Evolutionary conservation across 352 stramenopile species (phyloP), one percentile per base, ranked within the genome.

Genomic region (Pseudoperonospora humuli): DNA sequence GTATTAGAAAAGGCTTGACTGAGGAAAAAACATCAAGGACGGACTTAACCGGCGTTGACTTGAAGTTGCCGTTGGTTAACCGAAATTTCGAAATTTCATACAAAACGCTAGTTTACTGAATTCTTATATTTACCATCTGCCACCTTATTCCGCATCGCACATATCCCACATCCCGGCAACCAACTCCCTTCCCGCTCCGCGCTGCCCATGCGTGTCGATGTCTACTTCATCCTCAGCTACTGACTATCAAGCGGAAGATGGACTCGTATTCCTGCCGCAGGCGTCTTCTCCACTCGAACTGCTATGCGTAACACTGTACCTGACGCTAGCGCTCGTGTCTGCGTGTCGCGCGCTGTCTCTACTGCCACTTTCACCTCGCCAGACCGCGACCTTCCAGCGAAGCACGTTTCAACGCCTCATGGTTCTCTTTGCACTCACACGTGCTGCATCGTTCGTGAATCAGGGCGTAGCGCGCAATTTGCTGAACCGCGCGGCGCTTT

Each of bases 351-450:
- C 64, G 19, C 39, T 80, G 8, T 71, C 56, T 11, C 26, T 65
- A 19, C 24, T 67, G 0, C 61, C 68, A 13, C 49, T 36, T 38
- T 64, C 60, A 15, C n/a, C 28, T 5, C 28, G 11, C 18, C 54
- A 56, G 7, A 20, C 61, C 14, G 48, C 55, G 8, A 36, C 55
- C 13, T 61, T 67, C 31, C 59, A 68, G 5, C 57, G 74, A 14
- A 70, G 72, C 42, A 83, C 70, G 13, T 92, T 92, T 64, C 75
- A 89, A 65, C 66, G 67, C 0, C 61, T 89, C 7, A 67, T 92
- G 46, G 57, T 74, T 19, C 38, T 75, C 0, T 92, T 89, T 40
- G 70, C 72, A 8, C 13, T 84, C 26, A 54, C 59, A n/a, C 70
- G 80, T 11, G 67, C 66, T 10, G 54, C 76, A 2, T 88, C 72